phyloP scores from a whole-genome alignment of 1,284 basidiomycete genomes.

The Heterobasidion irregulare region DNA sequence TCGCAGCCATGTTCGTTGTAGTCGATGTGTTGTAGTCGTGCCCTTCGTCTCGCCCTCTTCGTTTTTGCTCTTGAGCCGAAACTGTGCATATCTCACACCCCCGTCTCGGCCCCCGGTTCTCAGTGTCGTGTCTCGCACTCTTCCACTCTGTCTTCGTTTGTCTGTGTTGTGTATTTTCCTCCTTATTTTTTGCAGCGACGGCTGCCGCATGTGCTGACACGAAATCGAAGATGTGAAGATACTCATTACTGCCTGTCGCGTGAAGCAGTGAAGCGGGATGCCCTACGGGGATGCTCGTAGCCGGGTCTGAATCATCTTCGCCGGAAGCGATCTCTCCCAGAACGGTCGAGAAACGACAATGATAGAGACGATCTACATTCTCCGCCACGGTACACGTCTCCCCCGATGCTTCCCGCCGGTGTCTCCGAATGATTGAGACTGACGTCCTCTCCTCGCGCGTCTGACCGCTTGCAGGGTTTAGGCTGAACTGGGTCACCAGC shows the following conservation, averaged over 20 bases:
- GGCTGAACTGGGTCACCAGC: conserved; percentile 62
- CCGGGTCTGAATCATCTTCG: no score
- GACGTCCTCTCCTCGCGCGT: no score
- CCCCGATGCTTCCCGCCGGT: no score
- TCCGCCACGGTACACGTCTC: conserved; percentile 54
- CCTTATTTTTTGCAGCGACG: background rate
- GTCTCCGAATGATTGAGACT: no score
- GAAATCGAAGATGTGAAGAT: background rate
- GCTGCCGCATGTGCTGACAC: background rate
- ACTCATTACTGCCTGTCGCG: background rate
- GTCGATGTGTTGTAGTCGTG: background rate
- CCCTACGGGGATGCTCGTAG: background rate
- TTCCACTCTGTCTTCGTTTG: background rate
- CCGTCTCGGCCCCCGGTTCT: background rate
- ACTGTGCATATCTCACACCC: background rate
- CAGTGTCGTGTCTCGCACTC: background rate
- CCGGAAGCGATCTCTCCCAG: no score
- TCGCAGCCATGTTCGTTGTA: background rate
- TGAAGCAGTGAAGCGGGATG: no score
- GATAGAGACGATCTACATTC: conserved; percentile 67
- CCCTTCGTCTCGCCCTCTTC: background rate
- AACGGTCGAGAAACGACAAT: conserved; percentile 18
- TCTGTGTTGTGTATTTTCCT: background rate
- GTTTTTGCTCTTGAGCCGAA: background rate
- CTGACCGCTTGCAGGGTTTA: conserved; percentile 42